Percentiles rank a stretch among this genome's conserved stretches.
phyloP scores from a whole-genome alignment of 768 basidiomycete species.

The Boletus tomentosulus region DNA sequence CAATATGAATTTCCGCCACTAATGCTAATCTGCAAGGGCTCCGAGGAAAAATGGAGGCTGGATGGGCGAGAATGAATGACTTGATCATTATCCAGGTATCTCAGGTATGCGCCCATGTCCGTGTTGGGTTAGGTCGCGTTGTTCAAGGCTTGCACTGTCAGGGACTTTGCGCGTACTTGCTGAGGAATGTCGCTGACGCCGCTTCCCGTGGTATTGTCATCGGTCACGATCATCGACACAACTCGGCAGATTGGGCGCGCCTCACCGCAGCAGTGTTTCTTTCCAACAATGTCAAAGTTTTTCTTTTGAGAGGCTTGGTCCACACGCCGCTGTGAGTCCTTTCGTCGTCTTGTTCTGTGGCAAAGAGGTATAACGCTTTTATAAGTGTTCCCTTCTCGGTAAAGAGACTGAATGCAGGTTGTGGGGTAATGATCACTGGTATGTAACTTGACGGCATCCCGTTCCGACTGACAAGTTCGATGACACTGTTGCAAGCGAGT shows the following conservation, averaged over 20 bases:
- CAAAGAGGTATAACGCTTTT: not conserved
- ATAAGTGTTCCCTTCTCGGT: slow-evolving; percentile 80
- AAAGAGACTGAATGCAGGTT: slow-evolving; percentile 60
- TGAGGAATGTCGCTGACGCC: slow-evolving; percentile 50
- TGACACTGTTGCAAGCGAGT: slow-evolving; percentile 46
- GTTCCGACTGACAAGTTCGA: not conserved
- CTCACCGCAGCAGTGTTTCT: slow-evolving; percentile 73
- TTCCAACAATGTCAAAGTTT: slow-evolving; percentile 59
- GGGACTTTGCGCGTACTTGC: slow-evolving; percentile 76
- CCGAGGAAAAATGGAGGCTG: slow-evolving; percentile 81
- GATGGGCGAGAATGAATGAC: slow-evolving; percentile 91
- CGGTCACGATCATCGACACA: slow-evolving; percentile 82
- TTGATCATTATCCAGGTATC: slow-evolving; percentile 78
- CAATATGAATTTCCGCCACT: not conserved
- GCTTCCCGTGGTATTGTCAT: slow-evolving; percentile 66
- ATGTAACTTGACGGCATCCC: slow-evolving; percentile 9
- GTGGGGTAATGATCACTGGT: slow-evolving; percentile 92
- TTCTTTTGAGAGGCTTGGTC: slow-evolving; percentile 63
- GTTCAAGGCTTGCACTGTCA: slow-evolving; percentile 23
- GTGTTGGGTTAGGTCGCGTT: not conserved
- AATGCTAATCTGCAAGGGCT: slow-evolving; percentile 45
- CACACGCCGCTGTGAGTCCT: slow-evolving; percentile 71
- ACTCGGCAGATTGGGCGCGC: slow-evolving; percentile 74
- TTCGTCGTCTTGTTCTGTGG: not conserved
- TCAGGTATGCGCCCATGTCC: slow-evolving; percentile 45